A percentile compares a stretch with the other conserved stretches of the same genome.
Conservation (phyloP, 306 rosid species). For the Gynostemma pentaphyllum region DNA sequence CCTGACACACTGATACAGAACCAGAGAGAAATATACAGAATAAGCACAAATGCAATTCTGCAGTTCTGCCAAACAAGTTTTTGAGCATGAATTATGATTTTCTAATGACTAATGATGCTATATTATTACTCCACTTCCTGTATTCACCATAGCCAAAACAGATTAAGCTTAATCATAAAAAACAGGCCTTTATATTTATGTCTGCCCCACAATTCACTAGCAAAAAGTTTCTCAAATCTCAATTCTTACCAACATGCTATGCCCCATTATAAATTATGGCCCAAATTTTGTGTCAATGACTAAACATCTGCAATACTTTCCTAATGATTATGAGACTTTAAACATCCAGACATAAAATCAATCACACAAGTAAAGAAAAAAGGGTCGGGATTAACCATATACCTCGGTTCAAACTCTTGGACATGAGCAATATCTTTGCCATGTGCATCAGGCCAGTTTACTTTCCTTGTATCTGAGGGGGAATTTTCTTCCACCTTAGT, state of each 20-base stretch:
- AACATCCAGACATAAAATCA: not conserved
- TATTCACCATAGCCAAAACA: not conserved
- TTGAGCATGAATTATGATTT: not conserved
- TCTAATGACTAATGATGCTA: not conserved
- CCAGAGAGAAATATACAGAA: not conserved
- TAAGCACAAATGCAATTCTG: not conserved
- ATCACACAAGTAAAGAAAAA: not conserved
- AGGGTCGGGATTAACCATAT: not conserved
- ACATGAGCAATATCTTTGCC: constrained; percentile 35
- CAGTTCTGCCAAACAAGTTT: not conserved
- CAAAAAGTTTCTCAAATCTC: not conserved
- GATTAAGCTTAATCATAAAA: not conserved
- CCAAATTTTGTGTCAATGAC: not conserved
- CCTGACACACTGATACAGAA: constrained; percentile 18
- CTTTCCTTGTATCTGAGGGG: constrained; percentile 23
- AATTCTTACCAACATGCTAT: not conserved
- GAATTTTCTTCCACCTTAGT: constrained; percentile 5
- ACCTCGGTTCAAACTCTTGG: constrained; percentile 33
- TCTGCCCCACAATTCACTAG: constrained; percentile 6
- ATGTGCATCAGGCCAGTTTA: constrained; percentile 36
- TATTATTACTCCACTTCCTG: not conserved
- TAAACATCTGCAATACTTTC: not conserved
- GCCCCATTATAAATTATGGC: not conserved
- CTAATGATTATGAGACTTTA: not conserved
- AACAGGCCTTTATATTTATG: not conserved